Percentiles rank a stretch among this genome's conserved stretches.
phyloP scores from a whole-genome alignment of 179 eudicot genomes.

The Spinacia oleracea region DNA sequence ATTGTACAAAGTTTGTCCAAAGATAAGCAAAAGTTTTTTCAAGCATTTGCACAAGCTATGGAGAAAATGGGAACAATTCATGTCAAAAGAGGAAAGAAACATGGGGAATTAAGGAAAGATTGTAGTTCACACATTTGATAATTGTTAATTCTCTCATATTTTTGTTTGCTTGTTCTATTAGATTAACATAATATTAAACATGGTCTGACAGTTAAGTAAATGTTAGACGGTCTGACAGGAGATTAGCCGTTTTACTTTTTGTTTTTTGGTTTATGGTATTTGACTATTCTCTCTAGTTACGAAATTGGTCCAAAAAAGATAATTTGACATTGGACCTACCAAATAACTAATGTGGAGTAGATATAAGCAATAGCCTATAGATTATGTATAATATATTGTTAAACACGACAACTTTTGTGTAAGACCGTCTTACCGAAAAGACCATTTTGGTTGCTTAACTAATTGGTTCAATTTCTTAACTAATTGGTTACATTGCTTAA shows the following conservation, averaged over 20 bases:
- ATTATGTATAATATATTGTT: too few relatives aligned
- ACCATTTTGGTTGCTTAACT: too few relatives aligned
- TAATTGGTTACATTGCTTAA: too few relatives aligned
- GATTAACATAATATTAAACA: too few relatives aligned
- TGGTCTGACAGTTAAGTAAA: too few relatives aligned
- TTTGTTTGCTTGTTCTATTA: neutral
- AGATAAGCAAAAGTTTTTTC: slow-evolving; percentile 60
- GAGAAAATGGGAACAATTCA: slow-evolving; percentile 82
- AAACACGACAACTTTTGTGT: too few relatives aligned
- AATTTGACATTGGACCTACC: neutral
- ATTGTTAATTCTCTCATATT: neutral
- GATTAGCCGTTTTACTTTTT: neutral
- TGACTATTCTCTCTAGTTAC: neutral
- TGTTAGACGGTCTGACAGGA: too few relatives aligned
- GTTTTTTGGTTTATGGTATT: neutral
- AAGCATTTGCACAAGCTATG: slow-evolving; percentile 71
- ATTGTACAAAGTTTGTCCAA: slow-evolving; percentile 59
- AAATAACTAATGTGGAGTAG: neutral
- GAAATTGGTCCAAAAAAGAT: neutral
- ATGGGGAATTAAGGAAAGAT: slow-evolving; percentile 71
- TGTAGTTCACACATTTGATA: slow-evolving; percentile 49
- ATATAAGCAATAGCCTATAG: too few relatives aligned
- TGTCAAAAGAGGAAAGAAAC: slow-evolving; percentile 68
- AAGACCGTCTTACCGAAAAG: too few relatives aligned
- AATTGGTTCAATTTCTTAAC: too few relatives aligned